Base-by-base conservation (phyloP, 225 moss, liverwort and hornwort species). In the Pleurozium schreberi region DNA sequence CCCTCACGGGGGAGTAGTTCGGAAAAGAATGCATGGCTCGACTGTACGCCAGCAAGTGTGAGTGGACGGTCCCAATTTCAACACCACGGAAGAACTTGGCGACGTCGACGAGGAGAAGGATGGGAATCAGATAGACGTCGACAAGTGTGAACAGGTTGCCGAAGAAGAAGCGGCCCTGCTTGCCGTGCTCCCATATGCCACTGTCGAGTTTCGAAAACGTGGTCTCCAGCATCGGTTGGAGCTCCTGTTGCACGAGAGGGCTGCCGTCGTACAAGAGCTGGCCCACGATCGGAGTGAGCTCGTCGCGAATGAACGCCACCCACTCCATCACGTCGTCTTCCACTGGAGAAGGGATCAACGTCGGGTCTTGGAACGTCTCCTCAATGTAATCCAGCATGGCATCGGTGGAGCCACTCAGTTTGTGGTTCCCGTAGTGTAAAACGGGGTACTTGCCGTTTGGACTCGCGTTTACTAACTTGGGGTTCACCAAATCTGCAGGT, bases 261-360 rank as follows among this genome's bases (percentile, higher is more conserved):
- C 92, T 96, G 75, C 97, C 97, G 85, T 98, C 97, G 67, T 97
- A 98, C 55, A 98, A 81, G 12, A 98, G 93, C 94, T 98, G 97
- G 45, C 97, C 95, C 70, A 97, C 95, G 23, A 98, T 84, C 1
- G 98, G 98, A 21, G 96, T 94, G 40, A 98, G 85, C 33, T 96
- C 95, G 18, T 98, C 97, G 31, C 97, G 97, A 36, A 98, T 91
- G 88, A 92, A 98, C 3, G 91, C 74, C 17, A 93, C 93, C 96
- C 98, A 98, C 78, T 94, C 93, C 89, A 93, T 88, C n/a, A 97
- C 97, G 42, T 92, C 94, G 10, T 91, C 93, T 62, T 92, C 92
- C 64, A 95, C 88, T 6, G 95, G 95, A 13, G 90, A 69, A 18
- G 97, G 98, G 16, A 98, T 89, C 67, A 98, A 81, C 8, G 98